Percentiles rank a stretch among this genome's conserved stretches.
These are phyloP conservation scores for Closterium sp. DNA, from an alignment of 139 green algal species.

Conservation along the genomic window DNA sequence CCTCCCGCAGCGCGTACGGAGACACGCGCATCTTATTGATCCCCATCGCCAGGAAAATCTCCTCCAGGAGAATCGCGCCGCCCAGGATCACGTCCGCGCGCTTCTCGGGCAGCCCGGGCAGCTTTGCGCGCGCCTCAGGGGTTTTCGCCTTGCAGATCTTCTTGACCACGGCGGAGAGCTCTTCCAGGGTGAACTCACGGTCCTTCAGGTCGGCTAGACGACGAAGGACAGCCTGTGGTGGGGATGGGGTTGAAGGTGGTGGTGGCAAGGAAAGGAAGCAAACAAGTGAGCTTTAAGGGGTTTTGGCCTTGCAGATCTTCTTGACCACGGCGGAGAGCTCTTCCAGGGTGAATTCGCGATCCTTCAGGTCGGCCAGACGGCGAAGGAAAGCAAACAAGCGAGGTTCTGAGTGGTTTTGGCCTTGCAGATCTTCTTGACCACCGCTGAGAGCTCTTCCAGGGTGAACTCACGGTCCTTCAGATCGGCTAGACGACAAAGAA, in stretches of 20 bases:
- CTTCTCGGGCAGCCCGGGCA: conserved; percentile 50
- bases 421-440: not conserved
- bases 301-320: conserved; percentile 45
- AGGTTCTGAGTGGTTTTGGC: no score
- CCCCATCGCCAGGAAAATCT: conserved; percentile 47
- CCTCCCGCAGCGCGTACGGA: conserved; percentile 53
- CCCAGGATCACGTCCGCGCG: conserved; percentile 50
- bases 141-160: conserved; percentile 47
- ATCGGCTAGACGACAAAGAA: not conserved
- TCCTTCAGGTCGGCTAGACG: not conserved
- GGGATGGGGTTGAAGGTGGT: no score
- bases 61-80: conserved; percentile 50
- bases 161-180: not conserved
- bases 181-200: no score
- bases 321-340: conserved; percentile 40
- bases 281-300: not conserved
- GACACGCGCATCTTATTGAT: conserved; percentile 50
- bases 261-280: no score
- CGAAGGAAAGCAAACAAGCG: not conserved
- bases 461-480: not conserved
- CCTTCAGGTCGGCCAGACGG: not conserved
- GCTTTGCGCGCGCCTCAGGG: conserved; percentile 19
- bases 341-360: conserved; percentile 10
- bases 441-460: no score
- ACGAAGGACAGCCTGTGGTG: not conserved